These are phyloP conservation scores for Neoconidiobolus thromboides DNA, from an alignment of 371 early-diverging fungal species.

Conservation along the genomic window DNA sequence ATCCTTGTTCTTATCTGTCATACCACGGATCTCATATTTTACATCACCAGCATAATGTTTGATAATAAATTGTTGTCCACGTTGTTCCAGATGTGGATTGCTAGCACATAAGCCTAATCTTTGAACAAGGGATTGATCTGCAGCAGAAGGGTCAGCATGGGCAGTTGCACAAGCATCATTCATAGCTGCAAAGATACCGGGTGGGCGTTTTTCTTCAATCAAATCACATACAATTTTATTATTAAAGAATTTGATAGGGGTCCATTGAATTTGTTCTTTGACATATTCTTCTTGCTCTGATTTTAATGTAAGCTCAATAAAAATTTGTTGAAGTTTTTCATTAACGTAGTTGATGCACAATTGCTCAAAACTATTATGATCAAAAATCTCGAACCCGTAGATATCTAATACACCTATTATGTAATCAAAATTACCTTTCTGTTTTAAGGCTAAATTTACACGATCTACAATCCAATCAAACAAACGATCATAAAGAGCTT, in stretches of 20 bases:
- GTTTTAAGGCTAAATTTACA: slow-evolving; percentile 54
- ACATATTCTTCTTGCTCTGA: slow-evolving; percentile 96
- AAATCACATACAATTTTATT: slow-evolving; percentile 95
- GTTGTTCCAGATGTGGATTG: slow-evolving; percentile 63
- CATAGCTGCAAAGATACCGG: slow-evolving; percentile 81
- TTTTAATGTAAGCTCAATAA: slow-evolving; percentile 95
- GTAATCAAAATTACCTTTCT: slow-evolving; percentile 37
- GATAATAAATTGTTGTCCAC: slow-evolving; percentile 59
- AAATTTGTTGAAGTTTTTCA: slow-evolving; percentile 99
- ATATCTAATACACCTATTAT: slow-evolving; percentile 92
- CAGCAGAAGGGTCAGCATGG: slow-evolving; percentile 74
- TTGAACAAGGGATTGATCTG: slow-evolving; percentile 72
- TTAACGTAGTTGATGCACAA: slow-evolving; percentile 99
- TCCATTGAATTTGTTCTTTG: slow-evolving; percentile 95
- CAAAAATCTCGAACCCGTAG: slow-evolving; percentile 90
- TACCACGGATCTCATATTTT: slow-evolving; percentile 79
- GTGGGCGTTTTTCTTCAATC: slow-evolving; percentile 87
- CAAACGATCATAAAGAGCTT: slow-evolving; percentile 59
- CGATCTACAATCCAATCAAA: slow-evolving; percentile 84
- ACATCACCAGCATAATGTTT: slow-evolving; percentile 96
- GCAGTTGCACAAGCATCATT: slow-evolving; percentile 89
- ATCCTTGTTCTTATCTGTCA: slow-evolving; percentile 98
- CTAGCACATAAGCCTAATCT: slow-evolving; percentile 41
- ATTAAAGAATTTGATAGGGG: slow-evolving; percentile 99
- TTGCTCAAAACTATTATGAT: slow-evolving; percentile 98